These are phyloP conservation scores for Davidsoniella virescens DNA, from an alignment of 2,329 filamentous ascomycete species.

Conservation along the genomic window DNA sequence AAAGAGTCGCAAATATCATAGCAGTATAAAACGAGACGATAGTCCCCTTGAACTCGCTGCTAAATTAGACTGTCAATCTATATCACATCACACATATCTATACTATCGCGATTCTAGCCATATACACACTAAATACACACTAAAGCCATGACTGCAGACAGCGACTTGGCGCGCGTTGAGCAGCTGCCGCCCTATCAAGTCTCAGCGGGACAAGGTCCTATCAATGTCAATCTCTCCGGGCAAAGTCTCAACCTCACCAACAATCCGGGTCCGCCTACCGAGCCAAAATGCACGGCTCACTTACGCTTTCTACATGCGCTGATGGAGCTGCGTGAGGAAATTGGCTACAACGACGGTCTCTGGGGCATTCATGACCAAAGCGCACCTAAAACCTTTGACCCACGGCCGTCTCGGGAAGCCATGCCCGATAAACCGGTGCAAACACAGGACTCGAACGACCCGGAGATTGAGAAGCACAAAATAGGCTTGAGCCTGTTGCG, in stretches of 20 bases:
- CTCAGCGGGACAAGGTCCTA: no score
- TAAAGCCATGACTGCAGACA: background rate
- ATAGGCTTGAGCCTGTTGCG: constrained; percentile 34
- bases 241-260: constrained; percentile 2
- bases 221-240: background rate
- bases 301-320: constrained; percentile 57
- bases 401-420: background rate
- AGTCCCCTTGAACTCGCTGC: no score
- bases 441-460: background rate
- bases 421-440: background rate
- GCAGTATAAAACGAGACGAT: no score
- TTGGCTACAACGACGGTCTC: constrained; percentile 50
- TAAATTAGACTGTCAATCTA: background rate
- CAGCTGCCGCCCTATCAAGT: background rate
- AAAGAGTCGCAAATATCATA: background rate
- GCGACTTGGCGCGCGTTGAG: background rate
- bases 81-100: background rate
- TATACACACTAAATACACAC: no score
- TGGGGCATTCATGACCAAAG: constrained; percentile 43
- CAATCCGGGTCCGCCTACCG: constrained; percentile 3
- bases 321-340: constrained; percentile 47
- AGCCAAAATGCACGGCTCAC: constrained; percentile 51
- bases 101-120: no score
- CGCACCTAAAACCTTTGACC: constrained; percentile 17
- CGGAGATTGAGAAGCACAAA: constrained; percentile 19